Percentiles rank a stretch among this genome's conserved stretches.
phyloP scores from a whole-genome alignment of 805 yeast species.

The Zygosaccharomyces pseudorouxii region DNA sequence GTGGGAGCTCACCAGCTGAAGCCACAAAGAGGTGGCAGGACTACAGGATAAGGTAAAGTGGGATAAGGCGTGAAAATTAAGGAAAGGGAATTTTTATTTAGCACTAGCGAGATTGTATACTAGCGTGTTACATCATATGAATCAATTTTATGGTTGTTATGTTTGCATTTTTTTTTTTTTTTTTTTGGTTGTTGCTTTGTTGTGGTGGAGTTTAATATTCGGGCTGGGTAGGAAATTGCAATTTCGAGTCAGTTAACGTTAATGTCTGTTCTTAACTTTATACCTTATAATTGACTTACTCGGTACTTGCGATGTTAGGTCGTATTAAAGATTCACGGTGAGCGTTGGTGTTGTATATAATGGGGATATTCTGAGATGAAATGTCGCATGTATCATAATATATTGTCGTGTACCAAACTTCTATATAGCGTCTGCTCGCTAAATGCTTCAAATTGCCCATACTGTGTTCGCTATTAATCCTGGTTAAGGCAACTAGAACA shows the following conservation, averaged over 20 bases:
- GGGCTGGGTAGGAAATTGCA: neutral
- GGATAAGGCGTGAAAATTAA: neutral
- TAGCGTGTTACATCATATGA: neutral
- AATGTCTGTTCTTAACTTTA: neutral
- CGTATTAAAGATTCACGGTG: neutral
- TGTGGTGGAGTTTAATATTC: neutral
- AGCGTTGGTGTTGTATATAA: neutral
- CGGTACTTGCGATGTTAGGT: neutral
- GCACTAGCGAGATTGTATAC: neutral
- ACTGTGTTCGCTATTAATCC: neutral
- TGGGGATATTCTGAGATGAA: neutral
- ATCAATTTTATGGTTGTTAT: neutral
- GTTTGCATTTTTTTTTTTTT: neutral
- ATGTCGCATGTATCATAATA: neutral
- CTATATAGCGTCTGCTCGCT: neutral
- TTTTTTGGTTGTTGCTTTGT: neutral
- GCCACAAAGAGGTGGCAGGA: constrained; percentile 11
- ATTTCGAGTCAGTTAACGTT: neutral
- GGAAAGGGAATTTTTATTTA: neutral
- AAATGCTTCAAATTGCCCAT: neutral
- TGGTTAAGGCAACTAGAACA: neutral
- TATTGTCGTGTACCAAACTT: no score
- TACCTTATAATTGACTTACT: neutral
- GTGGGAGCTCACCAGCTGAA: constrained; percentile 6
- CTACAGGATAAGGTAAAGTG: constrained; percentile 7